Base-by-base conservation (phyloP, 2,329 filamentous ascomycete species). In the Ramularia collo-cygni region DNA sequence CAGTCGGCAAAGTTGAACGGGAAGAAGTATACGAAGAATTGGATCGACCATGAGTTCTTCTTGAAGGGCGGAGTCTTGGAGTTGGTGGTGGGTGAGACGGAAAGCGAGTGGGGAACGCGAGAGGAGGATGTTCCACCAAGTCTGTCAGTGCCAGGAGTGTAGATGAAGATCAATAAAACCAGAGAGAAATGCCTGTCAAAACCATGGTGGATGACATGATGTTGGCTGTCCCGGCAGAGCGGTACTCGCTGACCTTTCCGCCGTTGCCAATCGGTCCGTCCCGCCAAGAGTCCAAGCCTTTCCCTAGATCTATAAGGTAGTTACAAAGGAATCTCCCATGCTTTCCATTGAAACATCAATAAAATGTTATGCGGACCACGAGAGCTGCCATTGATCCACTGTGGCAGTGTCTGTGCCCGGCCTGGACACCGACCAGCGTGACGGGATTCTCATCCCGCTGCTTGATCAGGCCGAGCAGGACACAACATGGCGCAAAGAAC, bases 1-100 rank as follows among this genome's bases (percentile, higher is more conserved):
- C 81, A 85, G 63, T 74, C 71, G 16, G 64, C 85, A 42, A 72
- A 66, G 50, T 72, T 86, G 31, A 85, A 86, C 53, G 80, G 81
- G 0, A 40, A 72, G 55, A 21, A 43, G 1, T 86, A 81, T 79
- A 62, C 70, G 39, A 76, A 75, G 64, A 68, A 71, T 28, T 86
- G 81, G 81, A 59, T 85, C 9, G 69, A 68, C 14, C 85, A 75
- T 12, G 79, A 84, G 49, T 60, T 86, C 16, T 85, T 85, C 58
- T 74, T 70, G 2, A 55, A 74, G 3, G 79, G 79, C 7, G 81
- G 79, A 0, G 76, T 66, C 2, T 58, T 85, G 51, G 76, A 83
- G 28, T 83, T 82, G 55, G 71, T 76, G 13, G 64, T 85, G n/a
- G 81, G 80, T 0, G 48, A 56, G 6, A 60, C 67, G 17, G 56